phyloP scores from a whole-genome alignment of 2,329 filamentous ascomycete genomes.

The Capronia epimyces region DNA sequence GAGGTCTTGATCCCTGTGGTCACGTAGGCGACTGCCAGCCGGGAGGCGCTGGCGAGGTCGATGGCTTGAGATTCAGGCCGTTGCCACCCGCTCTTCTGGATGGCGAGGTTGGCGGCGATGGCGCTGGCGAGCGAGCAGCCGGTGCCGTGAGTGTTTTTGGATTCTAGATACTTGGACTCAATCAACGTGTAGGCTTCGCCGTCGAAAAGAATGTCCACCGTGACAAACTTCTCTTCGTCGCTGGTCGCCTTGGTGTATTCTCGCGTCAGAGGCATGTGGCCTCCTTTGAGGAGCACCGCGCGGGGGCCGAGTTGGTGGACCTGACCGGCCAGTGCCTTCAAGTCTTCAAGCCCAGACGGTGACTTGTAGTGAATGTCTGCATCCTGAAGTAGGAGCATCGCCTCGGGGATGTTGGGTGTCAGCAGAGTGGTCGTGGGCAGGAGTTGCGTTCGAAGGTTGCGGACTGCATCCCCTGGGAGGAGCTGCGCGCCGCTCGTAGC shows the following conservation, averaged over 20 bases:
- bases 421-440: slow-evolving; percentile 43
- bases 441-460: slow-evolving; percentile 37
- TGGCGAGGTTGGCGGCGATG: slow-evolving; percentile 58
- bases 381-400: slow-evolving; percentile 41
- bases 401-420: slow-evolving; percentile 48
- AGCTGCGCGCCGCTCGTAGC: slow-evolving; percentile 46
- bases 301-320: slow-evolving; percentile 66
- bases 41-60: slow-evolving; percentile 46
- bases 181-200: slow-evolving; percentile 55
- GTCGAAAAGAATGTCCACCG: slow-evolving; percentile 72
- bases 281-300: slow-evolving; percentile 84
- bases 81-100: background rate
- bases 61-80: background rate
- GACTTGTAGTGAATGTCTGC: slow-evolving; percentile 31
- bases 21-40: slow-evolving; percentile 54
- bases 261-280: slow-evolving; percentile 71
- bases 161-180: slow-evolving; percentile 64
- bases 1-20: slow-evolving; percentile 58
- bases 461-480: slow-evolving; percentile 41
- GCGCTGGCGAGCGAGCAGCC: slow-evolving; percentile 86
- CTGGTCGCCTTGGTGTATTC: slow-evolving; percentile 55
- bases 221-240: slow-evolving; percentile 56
- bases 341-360: slow-evolving; percentile 51
- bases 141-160: slow-evolving; percentile 85
- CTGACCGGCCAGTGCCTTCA: slow-evolving; percentile 62